Conservation (phyloP, 768 basidiomycete species). For the Russula vinacea region DNA sequence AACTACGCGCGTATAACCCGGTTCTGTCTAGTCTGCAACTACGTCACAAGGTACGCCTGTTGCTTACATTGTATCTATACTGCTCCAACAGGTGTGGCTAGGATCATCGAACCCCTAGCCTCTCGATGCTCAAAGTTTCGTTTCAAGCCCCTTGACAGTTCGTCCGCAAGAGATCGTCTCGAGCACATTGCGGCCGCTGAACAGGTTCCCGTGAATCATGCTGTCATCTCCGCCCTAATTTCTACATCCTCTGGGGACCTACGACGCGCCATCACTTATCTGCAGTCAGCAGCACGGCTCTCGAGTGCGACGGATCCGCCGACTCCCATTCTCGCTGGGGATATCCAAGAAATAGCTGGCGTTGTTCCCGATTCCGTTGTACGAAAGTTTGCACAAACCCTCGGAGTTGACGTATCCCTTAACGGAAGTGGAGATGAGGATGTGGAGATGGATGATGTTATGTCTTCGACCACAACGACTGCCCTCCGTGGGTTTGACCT, state of each 20-base stretch:
- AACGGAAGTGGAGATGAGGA: constrained; percentile 45
- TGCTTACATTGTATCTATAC: not conserved
- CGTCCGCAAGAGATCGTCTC: constrained; percentile 72
- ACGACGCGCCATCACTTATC: constrained; percentile 93
- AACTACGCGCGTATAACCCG: constrained; percentile 95
- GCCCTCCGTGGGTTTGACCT: constrained; percentile 50
- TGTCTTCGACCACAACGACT: constrained; percentile 30
- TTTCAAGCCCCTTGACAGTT: constrained; percentile 85
- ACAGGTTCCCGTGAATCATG: constrained; percentile 51
- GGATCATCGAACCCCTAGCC: constrained; percentile 97
- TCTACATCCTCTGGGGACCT: constrained; percentile 86
- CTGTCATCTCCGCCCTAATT: constrained; percentile 72
- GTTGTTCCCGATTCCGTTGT: constrained; percentile 81
- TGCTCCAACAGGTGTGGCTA: constrained; percentile 36
- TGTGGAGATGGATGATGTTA: constrained; percentile 41
- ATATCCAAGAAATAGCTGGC: constrained; percentile 96
- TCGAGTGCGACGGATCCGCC: constrained; percentile 72
- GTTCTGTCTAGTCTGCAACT: constrained; percentile 98
- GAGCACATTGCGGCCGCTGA: constrained; percentile 78
- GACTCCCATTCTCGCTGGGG: constrained; percentile 64
- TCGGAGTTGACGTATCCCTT: constrained; percentile 63
- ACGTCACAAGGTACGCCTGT: constrained; percentile 81
- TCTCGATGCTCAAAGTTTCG: constrained; percentile 99
- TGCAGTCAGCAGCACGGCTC: constrained; percentile 91
- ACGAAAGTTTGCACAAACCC: constrained; percentile 57